Evolutionary conservation across 169 alveolate species (phyloP), one percentile per base, ranked within the genome.

Genomic region (Eimeria mitis): DNA sequence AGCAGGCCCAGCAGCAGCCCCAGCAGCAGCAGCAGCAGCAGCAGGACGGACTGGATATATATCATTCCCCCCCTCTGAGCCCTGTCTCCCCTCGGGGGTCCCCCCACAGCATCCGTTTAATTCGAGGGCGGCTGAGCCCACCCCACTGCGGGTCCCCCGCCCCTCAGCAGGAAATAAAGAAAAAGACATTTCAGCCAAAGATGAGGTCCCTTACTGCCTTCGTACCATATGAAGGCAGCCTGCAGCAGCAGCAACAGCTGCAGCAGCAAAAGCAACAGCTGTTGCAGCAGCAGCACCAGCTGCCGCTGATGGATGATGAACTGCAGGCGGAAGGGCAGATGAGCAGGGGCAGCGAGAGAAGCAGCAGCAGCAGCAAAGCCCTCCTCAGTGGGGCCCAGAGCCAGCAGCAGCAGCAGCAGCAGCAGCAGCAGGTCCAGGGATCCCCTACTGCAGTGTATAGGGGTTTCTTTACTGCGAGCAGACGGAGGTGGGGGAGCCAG

Each of bases 21-120:
- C 68, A 47, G 21, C 88, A 47, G 88, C 47, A 78, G 88, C 88
- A 78, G 44, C 28, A 19, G 89, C 89, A 79, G 70, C 89, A 49
- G 49, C 31, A 79, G 71, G 7, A n/a, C 21, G 9, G 21, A 8
- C 61, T 75, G 2, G 59, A 75, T 40, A 5, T 31, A 4, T 31
- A 14, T 4, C 63, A 0, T 21, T 76, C 88, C 16, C 63, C 88
- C 23, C 63, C 88, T 49, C 28, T 52, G 28, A 31, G 44, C 56
- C 90, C 70, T 54, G 54, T 31, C 16, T 25, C 56, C 9, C 61
- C 85, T 11, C 9, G 6, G 23, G 90, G 73, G 56, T 19, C 71
- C 52, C 49, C 70, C 21, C 56, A 14, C 73, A 56, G 75, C 88
- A 44, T 81, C 23, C 75, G 90, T 1, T 56, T 81, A 7, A 56